Conservation (phyloP, 164 flowering plant species). For the Warburgia ugandensis region DNA sequence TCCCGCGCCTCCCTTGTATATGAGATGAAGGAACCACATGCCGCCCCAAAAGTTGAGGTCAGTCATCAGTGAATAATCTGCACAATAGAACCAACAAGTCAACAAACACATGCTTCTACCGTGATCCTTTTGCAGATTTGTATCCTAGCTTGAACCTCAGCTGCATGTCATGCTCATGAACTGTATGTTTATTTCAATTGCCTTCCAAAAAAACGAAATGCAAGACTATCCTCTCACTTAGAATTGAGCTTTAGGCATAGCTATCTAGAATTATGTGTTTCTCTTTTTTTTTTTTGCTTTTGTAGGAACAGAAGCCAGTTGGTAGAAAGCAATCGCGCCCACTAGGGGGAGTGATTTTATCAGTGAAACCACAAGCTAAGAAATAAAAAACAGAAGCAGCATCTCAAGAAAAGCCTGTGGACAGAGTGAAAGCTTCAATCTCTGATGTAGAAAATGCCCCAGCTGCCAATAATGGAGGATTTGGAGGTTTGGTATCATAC, state of each 20-base stretch:
- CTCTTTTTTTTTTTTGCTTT: too few species aligned
- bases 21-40: slow-evolving; percentile 50
- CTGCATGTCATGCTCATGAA: too few species aligned
- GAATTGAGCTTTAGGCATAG: too few species aligned
- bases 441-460: slow-evolving; percentile 12
- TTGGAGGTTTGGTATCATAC: slow-evolving; percentile 55
- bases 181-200: too few species aligned
- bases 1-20: slow-evolving; percentile 17
- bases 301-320: slow-evolving; percentile 21
- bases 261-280: too few species aligned
- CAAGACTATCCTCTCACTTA: too few species aligned
- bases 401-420: slow-evolving; percentile 17
- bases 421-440: slow-evolving; percentile 9
- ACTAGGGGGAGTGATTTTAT: slow-evolving; percentile 38
- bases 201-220: too few species aligned
- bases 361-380: slow-evolving; percentile 70
- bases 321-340: slow-evolving; percentile 49
- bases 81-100: too few species aligned
- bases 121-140: too few species aligned
- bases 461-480: slow-evolving; percentile 10
- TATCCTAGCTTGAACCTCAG: too few species aligned
- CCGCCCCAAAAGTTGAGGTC: slow-evolving; percentile 44
- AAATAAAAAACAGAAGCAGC: slow-evolving; percentile 49
- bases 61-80: slow-evolving; percentile 4
- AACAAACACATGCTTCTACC: too few species aligned